These are phyloP conservation scores for Neurospora intermedia DNA, from an alignment of 495 filamentous ascomycete genomes.

Conservation along the genomic window DNA sequence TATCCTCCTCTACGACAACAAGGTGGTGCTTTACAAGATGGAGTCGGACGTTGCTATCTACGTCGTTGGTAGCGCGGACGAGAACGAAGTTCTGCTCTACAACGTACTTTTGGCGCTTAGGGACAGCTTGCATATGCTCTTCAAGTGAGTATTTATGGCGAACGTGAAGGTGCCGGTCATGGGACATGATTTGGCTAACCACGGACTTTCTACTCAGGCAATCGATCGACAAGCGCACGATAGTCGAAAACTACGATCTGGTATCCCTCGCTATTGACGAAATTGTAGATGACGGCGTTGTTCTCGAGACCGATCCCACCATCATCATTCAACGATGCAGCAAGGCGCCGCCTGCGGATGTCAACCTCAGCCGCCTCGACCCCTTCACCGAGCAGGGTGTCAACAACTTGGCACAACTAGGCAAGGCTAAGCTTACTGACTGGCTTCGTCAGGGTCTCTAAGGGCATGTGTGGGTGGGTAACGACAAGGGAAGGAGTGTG, in stretches of 20 bases:
- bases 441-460: conserved; percentile 72
- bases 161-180: not conserved
- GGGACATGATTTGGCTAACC: conserved; percentile 36
- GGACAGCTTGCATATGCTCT: conserved; percentile 80
- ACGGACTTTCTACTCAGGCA: conserved; percentile 29
- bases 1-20: conserved; percentile 92
- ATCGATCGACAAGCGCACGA: conserved; percentile 91
- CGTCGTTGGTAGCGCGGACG: conserved; percentile 72
- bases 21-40: conserved; percentile 92
- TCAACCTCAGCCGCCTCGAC: conserved; percentile 84
- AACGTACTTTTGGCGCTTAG: conserved; percentile 81
- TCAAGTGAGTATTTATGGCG: conserved; percentile 42
- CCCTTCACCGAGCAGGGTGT: conserved; percentile 84
- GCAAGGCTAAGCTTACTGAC: conserved; percentile 84
- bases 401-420: conserved; percentile 90
- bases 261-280: conserved; percentile 91
- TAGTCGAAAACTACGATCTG: conserved; percentile 93
- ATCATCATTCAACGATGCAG: conserved; percentile 85
- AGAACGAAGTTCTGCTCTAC: conserved; percentile 95
- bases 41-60: conserved; percentile 97
- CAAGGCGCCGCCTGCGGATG: conserved; percentile 84
- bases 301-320: conserved; percentile 91
- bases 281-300: conserved; percentile 91
- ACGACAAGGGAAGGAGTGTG: not conserved
- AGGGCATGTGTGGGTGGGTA: not conserved